These are phyloP conservation scores for Melanogaster broomeanus DNA, from an alignment of 768 basidiomycete species.

Conservation along the genomic window DNA sequence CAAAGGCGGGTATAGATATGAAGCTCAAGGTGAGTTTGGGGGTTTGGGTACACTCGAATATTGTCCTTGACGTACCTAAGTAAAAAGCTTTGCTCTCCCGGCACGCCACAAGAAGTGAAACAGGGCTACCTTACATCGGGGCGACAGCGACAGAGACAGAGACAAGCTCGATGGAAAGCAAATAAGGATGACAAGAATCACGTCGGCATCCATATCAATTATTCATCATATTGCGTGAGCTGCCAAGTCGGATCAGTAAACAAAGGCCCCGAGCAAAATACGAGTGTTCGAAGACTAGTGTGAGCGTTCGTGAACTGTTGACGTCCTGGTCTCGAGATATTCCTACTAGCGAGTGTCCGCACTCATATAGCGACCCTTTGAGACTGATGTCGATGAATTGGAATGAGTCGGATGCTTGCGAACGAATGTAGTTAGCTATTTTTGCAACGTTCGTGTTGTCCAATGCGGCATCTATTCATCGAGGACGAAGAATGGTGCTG, in stretches of 20 bases:
- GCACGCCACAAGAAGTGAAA: neutral
- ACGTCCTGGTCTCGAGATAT: slow-evolving; percentile 94
- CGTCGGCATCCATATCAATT: slow-evolving; percentile 5
- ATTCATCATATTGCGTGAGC: slow-evolving; percentile 32
- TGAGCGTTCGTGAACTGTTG: slow-evolving; percentile 89
- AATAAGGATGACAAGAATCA: slow-evolving; percentile 25
- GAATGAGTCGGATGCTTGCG: slow-evolving; percentile 81
- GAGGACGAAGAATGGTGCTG: slow-evolving; percentile 97
- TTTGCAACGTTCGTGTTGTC: slow-evolving; percentile 99
- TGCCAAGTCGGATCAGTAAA: slow-evolving; percentile 13
- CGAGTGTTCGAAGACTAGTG: slow-evolving; percentile 43
- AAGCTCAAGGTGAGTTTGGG: too few species aligned
- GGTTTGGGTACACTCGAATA: too few species aligned
- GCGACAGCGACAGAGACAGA: neutral
- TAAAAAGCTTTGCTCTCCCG: too few species aligned
- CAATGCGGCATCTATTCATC: slow-evolving; percentile 96
- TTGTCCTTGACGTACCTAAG: too few species aligned
- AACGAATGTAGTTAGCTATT: slow-evolving; percentile 89
- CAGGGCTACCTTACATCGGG: slow-evolving; percentile 3
- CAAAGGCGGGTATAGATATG: too few species aligned
- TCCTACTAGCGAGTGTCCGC: slow-evolving; percentile 87
- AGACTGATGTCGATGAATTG: slow-evolving; percentile 98
- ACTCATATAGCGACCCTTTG: slow-evolving; percentile 91
- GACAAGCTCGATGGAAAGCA: slow-evolving; percentile 14
- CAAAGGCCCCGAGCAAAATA: neutral